Base-by-base conservation (phyloP, 2,329 filamentous ascomycete species). In the Sclerotinia sclerotiorum region DNA sequence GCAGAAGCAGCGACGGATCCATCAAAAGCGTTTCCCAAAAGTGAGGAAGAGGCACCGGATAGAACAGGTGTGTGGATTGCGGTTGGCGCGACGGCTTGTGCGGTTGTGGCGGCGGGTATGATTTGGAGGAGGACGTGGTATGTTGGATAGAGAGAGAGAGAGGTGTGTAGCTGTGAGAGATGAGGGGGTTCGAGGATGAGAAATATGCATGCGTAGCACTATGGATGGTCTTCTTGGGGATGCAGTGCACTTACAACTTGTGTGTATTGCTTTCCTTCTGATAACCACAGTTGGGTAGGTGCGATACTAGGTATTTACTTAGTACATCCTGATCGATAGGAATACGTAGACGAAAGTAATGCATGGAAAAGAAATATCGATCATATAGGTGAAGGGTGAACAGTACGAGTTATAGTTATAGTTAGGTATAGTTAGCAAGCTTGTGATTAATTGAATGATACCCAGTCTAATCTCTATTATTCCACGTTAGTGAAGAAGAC, bases 1-100 rank as follows among this genome's bases (percentile, higher is more conserved):
- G 95, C 95, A 8, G 95, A 98, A 80, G 91, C 92, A 52, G 94
- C 94, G 7, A 95, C 94, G 56, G 93, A 93, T 76, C 95, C 95
- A 0, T 93, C 89, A 74, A 91, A 88, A 0, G 94, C 90, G 0
- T 97, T 96, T 75, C 94, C 95, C 0, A 95, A 94, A 79, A 91
- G 86, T 66, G 93, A 97, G 72, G 94, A 97, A 75, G 93, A 95
- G 66, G 86, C 88, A 1, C 88, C 90, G 5, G 94, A 97, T 79
- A 87, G 92, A 74, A 93, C 93, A 71, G 90, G 91, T 71, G 82
- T 97, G 76, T 97, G 97, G 75, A 87, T 98, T 75, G 93, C 92
- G 2, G 81, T 96, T 5, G 92, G 91, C 0, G 94, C 92, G 0
- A 87, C 85, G 10, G 84, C 84, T 0, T 90, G 87, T 71, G 88